Base-by-base conservation (phyloP, 345 rosid genomes). In the Luvunga scandens region DNA sequence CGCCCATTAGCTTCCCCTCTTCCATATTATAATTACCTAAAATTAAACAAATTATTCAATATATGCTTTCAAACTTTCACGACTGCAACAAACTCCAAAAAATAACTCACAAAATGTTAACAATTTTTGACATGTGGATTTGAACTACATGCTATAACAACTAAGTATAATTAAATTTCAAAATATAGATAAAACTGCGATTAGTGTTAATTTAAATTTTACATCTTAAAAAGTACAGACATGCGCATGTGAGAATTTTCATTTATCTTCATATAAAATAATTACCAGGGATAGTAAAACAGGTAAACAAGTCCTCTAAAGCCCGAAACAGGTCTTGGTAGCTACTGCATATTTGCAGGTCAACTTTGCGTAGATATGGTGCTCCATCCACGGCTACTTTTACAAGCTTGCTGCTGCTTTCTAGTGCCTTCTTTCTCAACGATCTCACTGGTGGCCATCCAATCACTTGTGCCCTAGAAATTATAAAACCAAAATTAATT, bases 361-460 rank as follows among this genome's bases (percentile, higher is more conserved):
- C 83, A 2, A 80, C 80, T 72, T 83, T 83, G 60, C 86, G 81
- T 22, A 80, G 74, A 61, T 73, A 73, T 9, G 80, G 83, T 25
- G 82, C 80, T 33, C 86, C 83, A 16, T 83, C 86, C 33, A 75
- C 76, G 0, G 78, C 78, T 38, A 83, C 86, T 62, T 83, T 83
- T 60, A 83, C 83, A 28, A 73, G 81, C 45, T 78, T 80, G 36
- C 71, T 9, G n/a, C 34, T 6, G 21, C 56, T 69, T 77, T 65
- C 77, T 21, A 74, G 6, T 18, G 61, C 56, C 55, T 69, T 78
- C 73, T 78, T 56, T 42, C 84, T 82, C 28, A 30, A 78, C 39
- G 84, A 78, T 56, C 73, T 75, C 22, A 82, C 78, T 2, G 84
- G 81, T 18, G 84, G 84, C 84, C 84, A 82, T 9, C 81, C 84